Conservation (phyloP, 331 rosid species). For the Telfairia occidentalis region DNA sequence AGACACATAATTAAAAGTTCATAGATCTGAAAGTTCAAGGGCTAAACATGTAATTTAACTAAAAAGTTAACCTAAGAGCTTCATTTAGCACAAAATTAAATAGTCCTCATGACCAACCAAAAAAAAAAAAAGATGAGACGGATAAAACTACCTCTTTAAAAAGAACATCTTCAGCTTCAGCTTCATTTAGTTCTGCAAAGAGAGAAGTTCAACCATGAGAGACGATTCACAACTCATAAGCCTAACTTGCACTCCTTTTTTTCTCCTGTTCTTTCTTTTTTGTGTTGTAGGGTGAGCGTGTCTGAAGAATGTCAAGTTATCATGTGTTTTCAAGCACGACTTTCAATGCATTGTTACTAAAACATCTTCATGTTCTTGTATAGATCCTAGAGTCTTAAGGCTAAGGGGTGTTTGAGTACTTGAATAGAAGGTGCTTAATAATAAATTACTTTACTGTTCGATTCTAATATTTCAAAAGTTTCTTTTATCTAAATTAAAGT, state of each 20-base stretch:
- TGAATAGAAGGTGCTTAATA: not conserved
- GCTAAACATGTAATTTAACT: no score
- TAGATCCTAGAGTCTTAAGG: not conserved
- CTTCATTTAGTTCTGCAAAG: constrained; percentile 68
- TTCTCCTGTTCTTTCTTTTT: not conserved
- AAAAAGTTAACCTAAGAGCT: no score
- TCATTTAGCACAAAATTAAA: not conserved
- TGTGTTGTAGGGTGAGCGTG: not conserved
- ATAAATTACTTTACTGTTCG: not conserved
- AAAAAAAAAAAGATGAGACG: constrained; percentile 2
- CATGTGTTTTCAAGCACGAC: not conserved
- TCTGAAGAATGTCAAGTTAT: not conserved
- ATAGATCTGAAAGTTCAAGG: no score
- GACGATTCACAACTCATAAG: not conserved
- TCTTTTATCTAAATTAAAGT: not conserved
- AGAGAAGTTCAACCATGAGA: constrained; percentile 14
- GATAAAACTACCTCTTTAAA: constrained; percentile 70
- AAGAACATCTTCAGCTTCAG: constrained; percentile 73
- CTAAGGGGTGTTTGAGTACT: not conserved
- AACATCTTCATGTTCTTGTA: not conserved
- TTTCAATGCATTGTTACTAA: no score
- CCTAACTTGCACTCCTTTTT: not conserved
- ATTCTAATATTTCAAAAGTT: not conserved
- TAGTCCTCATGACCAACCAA: not conserved
- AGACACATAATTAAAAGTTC: no score